A percentile compares a stretch with the other conserved stretches of the same genome.
phyloP scores from a whole-genome alignment of 768 basidiomycete species.

The Phaeolepiota aurea region DNA sequence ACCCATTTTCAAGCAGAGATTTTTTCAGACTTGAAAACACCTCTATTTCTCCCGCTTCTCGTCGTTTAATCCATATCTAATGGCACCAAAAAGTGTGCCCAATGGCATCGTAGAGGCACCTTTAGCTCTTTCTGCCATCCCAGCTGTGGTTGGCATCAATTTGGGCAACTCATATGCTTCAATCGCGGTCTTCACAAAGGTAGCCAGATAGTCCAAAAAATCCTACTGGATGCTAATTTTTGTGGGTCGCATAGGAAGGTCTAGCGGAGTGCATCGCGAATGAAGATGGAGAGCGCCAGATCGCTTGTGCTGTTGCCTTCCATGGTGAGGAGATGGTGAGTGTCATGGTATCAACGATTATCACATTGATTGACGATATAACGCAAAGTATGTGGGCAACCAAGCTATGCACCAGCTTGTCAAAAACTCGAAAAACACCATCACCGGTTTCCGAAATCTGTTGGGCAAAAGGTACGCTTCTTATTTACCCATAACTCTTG shows the following conservation, averaged over 20 bases:
- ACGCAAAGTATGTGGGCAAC: slow-evolving; percentile 86
- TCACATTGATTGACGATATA: slow-evolving; percentile 5
- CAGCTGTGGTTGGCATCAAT: slow-evolving; percentile 86
- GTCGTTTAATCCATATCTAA: neutral
- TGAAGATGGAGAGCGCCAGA: slow-evolving; percentile 97
- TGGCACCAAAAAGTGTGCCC: slow-evolving; percentile 23
- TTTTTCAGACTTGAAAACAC: neutral
- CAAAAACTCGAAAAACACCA: slow-evolving; percentile 91
- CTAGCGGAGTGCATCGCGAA: slow-evolving; percentile 94
- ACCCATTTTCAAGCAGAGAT: neutral
- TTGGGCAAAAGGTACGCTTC: slow-evolving; percentile 77
- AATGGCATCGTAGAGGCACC: slow-evolving; percentile 46
- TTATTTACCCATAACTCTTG: neutral
- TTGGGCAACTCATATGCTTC: slow-evolving; percentile 94
- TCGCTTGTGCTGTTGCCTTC: slow-evolving; percentile 89
- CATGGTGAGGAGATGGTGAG: slow-evolving; percentile 85
- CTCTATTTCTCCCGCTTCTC: neutral
- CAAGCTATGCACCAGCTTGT: slow-evolving; percentile 92
- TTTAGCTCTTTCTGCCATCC: slow-evolving; percentile 26
- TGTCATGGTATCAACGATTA: slow-evolving; percentile 8
- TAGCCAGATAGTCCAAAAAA: slow-evolving; percentile 21
- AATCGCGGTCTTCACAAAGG: slow-evolving; percentile 94
- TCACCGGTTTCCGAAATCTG: slow-evolving; percentile 89
- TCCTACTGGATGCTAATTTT: neutral
- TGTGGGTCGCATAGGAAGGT: slow-evolving; percentile 53